Evolutionary conservation across 2,329 filamentous ascomycete genomes (phyloP).

Genomic region (Xylaria polymorpha): DNA sequence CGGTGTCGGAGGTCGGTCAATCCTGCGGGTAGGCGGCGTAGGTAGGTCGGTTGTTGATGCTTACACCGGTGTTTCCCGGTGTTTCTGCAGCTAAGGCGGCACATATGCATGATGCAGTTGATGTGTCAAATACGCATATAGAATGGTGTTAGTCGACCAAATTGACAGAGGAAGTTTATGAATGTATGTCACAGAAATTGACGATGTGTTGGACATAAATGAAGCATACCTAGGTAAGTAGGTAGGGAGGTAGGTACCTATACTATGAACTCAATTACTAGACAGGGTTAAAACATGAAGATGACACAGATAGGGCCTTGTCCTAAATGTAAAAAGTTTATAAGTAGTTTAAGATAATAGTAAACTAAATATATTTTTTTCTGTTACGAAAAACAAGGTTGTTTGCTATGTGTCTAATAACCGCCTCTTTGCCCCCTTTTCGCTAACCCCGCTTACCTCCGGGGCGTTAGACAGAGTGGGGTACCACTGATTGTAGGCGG

Average conservation of each 20-base stretch:
- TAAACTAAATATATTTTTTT: no score
- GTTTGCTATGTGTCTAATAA: not conserved
- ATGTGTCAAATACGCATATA: not conserved
- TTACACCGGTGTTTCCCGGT: not conserved
- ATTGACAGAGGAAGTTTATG: not conserved
- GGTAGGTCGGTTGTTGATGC: not conserved
- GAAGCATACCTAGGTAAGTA: no score
- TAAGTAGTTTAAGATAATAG: no score
- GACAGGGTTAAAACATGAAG: no score
- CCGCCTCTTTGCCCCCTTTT: not conserved
- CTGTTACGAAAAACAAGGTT: no score
- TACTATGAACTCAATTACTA: no score
- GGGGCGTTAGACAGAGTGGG: not conserved
- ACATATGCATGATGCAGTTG: not conserved
- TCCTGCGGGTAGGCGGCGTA: not conserved
- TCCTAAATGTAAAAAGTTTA: no score
- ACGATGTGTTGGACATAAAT: no score
- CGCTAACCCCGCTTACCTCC: not conserved
- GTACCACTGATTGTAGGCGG: no score
- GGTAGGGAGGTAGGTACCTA: no score
- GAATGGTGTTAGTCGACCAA: not conserved
- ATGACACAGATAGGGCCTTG: no score
- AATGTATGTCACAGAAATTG: no score
- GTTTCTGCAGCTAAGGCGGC: not conserved
- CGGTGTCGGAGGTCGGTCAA: not conserved